Conservation (phyloP, 805 yeast species). For the Schwanniomyces sp. region DNA sequence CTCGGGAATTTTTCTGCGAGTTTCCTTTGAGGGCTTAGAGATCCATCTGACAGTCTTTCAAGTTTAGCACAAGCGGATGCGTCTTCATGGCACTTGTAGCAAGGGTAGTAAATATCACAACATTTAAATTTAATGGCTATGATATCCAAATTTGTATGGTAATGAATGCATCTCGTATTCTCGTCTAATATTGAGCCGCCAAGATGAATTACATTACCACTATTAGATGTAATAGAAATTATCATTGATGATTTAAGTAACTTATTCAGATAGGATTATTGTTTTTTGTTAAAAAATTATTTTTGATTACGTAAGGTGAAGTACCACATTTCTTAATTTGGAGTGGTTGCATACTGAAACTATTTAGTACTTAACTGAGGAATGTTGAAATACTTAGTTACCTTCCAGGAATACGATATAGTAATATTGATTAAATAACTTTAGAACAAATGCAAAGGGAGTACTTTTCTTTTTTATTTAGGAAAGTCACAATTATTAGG, state of each 20-base stretch:
- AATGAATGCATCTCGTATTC: constrained; percentile 39
- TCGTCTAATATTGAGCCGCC: constrained; percentile 22
- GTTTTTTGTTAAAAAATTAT: no score
- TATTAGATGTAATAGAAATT: background rate
- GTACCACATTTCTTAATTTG: no score
- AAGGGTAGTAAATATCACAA: constrained; percentile 37
- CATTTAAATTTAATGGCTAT: constrained; percentile 42
- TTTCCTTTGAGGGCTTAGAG: constrained; percentile 6
- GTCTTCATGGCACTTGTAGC: constrained; percentile 37
- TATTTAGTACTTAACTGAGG: no score
- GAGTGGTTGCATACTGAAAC: no score
- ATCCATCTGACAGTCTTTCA: background rate
- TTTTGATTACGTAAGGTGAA: no score
- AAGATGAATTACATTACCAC: background rate
- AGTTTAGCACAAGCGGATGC: background rate
- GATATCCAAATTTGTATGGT: constrained; percentile 32
- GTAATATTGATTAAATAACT: no score
- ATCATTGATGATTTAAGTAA: background rate
- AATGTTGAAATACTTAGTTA: no score
- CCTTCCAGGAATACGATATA: no score
- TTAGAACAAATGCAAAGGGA: no score
- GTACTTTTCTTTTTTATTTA: no score
- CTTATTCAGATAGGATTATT: background rate
- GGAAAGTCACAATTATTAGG: no score
- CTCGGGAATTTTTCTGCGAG: background rate